Evolutionary conservation across 2,329 filamentous ascomycete genomes (phyloP), one percentile per base, ranked within the genome.

Genomic region (Colletotrichum sp.): DNA sequence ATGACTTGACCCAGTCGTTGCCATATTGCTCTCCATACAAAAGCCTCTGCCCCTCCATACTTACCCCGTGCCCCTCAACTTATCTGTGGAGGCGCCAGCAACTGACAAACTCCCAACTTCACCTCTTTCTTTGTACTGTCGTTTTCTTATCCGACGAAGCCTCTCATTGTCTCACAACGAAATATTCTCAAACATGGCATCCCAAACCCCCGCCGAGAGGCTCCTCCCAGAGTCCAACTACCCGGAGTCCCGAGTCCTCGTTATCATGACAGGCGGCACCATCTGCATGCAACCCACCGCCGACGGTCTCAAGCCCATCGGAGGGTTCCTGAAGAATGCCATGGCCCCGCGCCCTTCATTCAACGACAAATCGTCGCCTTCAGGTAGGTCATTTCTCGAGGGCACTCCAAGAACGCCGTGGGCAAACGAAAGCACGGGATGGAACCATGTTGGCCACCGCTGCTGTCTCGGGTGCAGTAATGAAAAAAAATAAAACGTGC

Each of bases 211-310:
- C 25, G 52, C 44, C 44, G 72, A 71, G 62, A 62, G 75, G 55
- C 71, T 75, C 52, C 61, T 67, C 19, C 66, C 77, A 27, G 69
- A 77, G 49, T 76, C 69, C 36, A 64, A 64, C 11, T 88, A 88
- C 74, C 94, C 93, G 13, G 95, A 98, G 84, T 95, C 95, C 29
- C 90, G 95, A 75, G 94, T 98, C 15, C 89, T 98, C 78, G 94
- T 98, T 81, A 95, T 98, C 84, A 96, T 98, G 88, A 98, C 96
- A 15, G 96, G 95, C 76, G 94, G 94, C 61, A 96, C 94, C 8
- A 98, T 98, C 81, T 98, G 95, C 86, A 98, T 98, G 96, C 92
- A 94, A 82, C 93, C 93, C 71, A 95, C 95, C 12, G 90, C 91
- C 11, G 92, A 95, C 79, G 96, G 96, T 2, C 92, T 98, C 70